Conservation (phyloP, 768 basidiomycete genomes). For the Tylopilus cervinicoccineus region DNA sequence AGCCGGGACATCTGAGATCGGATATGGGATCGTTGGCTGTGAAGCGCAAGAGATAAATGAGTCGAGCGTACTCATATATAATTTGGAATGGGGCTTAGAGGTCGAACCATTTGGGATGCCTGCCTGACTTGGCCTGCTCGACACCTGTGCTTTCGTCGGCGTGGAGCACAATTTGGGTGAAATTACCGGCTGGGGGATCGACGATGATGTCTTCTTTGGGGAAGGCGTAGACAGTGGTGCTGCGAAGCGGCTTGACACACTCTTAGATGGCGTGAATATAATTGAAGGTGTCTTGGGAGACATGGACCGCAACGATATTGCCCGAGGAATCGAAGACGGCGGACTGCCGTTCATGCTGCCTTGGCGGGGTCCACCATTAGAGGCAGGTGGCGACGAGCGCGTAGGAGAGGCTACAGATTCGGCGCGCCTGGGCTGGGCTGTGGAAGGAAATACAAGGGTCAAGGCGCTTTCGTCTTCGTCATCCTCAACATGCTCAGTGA, state of each 20-base stretch:
- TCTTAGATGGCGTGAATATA: conserved; percentile 35
- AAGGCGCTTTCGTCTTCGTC: conserved; percentile 22
- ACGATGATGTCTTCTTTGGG: conserved; percentile 52
- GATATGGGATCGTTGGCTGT: conserved; percentile 29
- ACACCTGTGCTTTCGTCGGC: conserved; percentile 37
- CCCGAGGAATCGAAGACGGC: conserved; percentile 53
- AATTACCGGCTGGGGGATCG: conserved; percentile 57
- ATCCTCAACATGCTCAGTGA: conserved; percentile 15
- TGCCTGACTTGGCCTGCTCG: conserved; percentile 28
- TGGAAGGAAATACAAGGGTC: conserved; percentile 24
- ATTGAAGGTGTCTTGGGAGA: conserved; percentile 25
- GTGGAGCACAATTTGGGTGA: conserved; percentile 32
- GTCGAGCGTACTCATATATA: conserved; percentile 57
- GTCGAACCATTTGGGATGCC: conserved; percentile 56
- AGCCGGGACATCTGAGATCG: conserved; percentile 39
- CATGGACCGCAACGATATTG: conserved; percentile 34
- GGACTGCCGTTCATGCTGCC: conserved; percentile 23
- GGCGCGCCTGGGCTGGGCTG: background rate
- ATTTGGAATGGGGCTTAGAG: conserved; percentile 46
- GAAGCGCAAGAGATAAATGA: conserved; percentile 39
- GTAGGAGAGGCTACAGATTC: conserved; percentile 8
- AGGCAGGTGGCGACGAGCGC: conserved; percentile 9
- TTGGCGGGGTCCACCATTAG: conserved; percentile 5
- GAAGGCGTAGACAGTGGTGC: conserved; percentile 40
- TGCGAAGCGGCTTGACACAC: conserved; percentile 26